These are phyloP conservation scores for Beauveria medogensis DNA, from an alignment of 2,329 filamentous ascomycete species.

Conservation along the genomic window DNA sequence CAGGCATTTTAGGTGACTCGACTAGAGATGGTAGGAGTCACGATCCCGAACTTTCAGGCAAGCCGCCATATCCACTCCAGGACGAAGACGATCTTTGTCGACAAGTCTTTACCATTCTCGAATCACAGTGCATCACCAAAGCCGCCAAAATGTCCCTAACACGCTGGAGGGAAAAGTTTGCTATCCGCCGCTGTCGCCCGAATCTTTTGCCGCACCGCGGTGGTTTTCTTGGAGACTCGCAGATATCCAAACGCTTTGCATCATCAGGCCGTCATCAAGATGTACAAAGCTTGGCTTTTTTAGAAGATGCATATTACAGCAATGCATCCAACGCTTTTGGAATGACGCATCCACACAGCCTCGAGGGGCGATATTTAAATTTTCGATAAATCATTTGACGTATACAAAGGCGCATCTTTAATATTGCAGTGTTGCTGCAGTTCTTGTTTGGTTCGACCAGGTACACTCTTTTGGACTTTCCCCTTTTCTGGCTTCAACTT, in stretches of 20 bases:
- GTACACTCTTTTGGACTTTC: neutral
- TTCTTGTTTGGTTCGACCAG: neutral
- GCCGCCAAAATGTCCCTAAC: conserved; percentile 41
- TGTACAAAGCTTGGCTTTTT: neutral
- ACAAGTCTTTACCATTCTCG: conserved; percentile 39
- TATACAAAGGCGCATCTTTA: neutral
- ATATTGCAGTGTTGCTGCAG: neutral
- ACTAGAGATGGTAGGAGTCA: neutral
- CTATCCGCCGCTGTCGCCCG: conserved; percentile 29
- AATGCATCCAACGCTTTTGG: conserved; percentile 13
- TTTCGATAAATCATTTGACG: conserved; percentile 10
- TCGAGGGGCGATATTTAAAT: conserved; percentile 11
- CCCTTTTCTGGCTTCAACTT: conserved; percentile 9
- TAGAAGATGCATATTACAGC: conserved; percentile 11
- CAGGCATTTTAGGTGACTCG: neutral
- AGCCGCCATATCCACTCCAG: conserved; percentile 6
- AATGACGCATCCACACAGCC: conserved; percentile 3
- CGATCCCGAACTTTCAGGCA: neutral
- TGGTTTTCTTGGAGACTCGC: conserved; percentile 22
- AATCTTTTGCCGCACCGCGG: conserved; percentile 32
- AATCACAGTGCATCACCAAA: conserved; percentile 36
- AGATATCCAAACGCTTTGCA: conserved; percentile 23
- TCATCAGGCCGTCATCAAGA: conserved; percentile 6
- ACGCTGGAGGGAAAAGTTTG: conserved; percentile 42
- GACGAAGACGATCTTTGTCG: conserved; percentile 35